Conservation (phyloP, 2,329 filamentous ascomycete genomes). For the Knufia petricola region DNA sequence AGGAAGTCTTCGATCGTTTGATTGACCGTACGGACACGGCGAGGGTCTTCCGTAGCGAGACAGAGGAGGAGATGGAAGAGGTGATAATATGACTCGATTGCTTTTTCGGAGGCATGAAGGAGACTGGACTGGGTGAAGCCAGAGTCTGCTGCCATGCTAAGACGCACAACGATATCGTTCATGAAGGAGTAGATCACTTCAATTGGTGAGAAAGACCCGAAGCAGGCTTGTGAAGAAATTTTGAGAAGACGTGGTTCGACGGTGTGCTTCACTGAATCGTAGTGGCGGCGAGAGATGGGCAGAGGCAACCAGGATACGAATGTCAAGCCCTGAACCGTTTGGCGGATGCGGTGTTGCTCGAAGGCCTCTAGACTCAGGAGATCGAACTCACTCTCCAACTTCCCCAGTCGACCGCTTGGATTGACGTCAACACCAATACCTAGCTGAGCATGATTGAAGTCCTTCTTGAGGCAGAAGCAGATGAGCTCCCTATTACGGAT, state of each 20-base stretch:
- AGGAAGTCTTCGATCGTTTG: slow-evolving; percentile 32
- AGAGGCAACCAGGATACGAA: slow-evolving; percentile 41
- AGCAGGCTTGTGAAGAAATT: slow-evolving; percentile 24
- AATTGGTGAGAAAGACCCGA: slow-evolving; percentile 19
- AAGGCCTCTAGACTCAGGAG: slow-evolving; percentile 38
- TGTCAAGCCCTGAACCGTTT: slow-evolving; percentile 34
- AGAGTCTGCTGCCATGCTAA: slow-evolving; percentile 34
- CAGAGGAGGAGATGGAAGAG: slow-evolving; percentile 45
- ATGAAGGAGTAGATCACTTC: slow-evolving; percentile 41
- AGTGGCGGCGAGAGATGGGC: slow-evolving; percentile 39
- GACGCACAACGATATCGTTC: slow-evolving; percentile 42
- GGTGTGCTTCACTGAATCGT: slow-evolving; percentile 29
- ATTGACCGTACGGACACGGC: slow-evolving; percentile 35
- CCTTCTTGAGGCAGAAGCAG: slow-evolving; percentile 40
- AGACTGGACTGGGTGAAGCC: slow-evolving; percentile 23
- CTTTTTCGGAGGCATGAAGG: slow-evolving; percentile 43
- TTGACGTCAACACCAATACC: slow-evolving; percentile 34
- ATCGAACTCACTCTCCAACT: slow-evolving; percentile 42
- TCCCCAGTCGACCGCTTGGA: slow-evolving; percentile 15
- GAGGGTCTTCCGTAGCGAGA: slow-evolving; percentile 31
- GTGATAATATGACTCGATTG: slow-evolving; percentile 45
- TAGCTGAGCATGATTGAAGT: slow-evolving; percentile 31
- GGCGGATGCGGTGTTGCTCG: slow-evolving; percentile 27
- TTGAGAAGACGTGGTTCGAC: slow-evolving; percentile 23
- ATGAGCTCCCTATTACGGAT: slow-evolving; percentile 38